Percentiles rank a stretch among this genome's conserved stretches.
Conservation (phyloP, 2,329 filamentous ascomycete genomes). For the Calonectria hawksworthii region DNA sequence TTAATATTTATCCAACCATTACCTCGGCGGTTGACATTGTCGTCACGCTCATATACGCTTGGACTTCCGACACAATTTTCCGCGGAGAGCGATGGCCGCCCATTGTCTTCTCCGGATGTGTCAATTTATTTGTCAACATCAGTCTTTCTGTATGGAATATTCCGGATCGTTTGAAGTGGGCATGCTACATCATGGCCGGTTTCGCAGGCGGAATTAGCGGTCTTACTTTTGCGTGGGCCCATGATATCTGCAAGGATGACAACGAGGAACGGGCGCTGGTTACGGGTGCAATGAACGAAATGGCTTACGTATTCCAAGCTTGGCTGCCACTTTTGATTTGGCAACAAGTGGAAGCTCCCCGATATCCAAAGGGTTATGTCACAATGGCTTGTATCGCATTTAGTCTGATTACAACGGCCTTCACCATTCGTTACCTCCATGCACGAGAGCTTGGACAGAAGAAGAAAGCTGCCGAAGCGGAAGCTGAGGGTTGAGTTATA, state of each 20-base stretch:
- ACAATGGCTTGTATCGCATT: slow-evolving; percentile 65
- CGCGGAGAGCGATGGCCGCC: slow-evolving; percentile 72
- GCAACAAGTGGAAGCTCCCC: slow-evolving; percentile 74
- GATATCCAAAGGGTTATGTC: slow-evolving; percentile 72
- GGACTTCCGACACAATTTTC: slow-evolving; percentile 73
- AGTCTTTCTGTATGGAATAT: slow-evolving; percentile 60
- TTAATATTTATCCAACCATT: slow-evolving; percentile 72
- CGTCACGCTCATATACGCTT: slow-evolving; percentile 73
- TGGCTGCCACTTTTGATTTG: slow-evolving; percentile 78
- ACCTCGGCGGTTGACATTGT: slow-evolving; percentile 67
- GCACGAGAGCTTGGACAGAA: slow-evolving; percentile 10
- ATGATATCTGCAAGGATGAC: slow-evolving; percentile 64
- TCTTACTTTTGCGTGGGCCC: slow-evolving; percentile 62
- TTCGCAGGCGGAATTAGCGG: slow-evolving; percentile 63
- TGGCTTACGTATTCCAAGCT: slow-evolving; percentile 77
- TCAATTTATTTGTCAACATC: slow-evolving; percentile 56
- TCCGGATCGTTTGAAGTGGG: slow-evolving; percentile 71
- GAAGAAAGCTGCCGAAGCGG: slow-evolving; percentile 13
- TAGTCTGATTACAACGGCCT: slow-evolving; percentile 63
- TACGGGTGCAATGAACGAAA: slow-evolving; percentile 75
- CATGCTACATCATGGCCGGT: slow-evolving; percentile 68
- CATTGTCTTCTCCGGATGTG: slow-evolving; percentile 67
- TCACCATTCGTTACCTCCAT: slow-evolving; percentile 56
- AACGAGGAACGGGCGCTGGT: slow-evolving; percentile 78
- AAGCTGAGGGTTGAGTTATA: slow-evolving; percentile 3